Percentiles rank a stretch among this genome's conserved stretches.
Conservation (phyloP, 164 flowering plant genomes). For the Taxillus chinensis region DNA sequence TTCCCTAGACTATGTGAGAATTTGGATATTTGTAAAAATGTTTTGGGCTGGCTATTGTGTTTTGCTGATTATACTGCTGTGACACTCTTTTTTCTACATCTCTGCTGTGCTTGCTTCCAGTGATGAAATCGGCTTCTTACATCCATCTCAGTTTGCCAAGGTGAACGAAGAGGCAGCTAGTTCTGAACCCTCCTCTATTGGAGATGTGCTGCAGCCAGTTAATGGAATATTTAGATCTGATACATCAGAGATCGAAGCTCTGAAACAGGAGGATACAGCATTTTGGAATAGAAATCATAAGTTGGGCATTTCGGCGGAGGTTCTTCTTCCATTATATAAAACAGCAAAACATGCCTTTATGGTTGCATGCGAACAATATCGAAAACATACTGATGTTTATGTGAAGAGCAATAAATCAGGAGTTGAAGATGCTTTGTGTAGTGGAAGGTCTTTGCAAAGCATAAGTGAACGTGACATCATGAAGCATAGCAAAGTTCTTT, state of each 20-base stretch:
- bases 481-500: constrained; percentile 75
- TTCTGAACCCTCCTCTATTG: constrained; percentile 5
- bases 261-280: constrained; percentile 9
- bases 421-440: constrained; percentile 8
- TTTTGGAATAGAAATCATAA: constrained; percentile 81
- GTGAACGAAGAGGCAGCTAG: constrained; percentile 30
- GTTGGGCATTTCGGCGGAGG: constrained; percentile 61
- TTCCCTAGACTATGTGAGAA: background rate
- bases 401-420: constrained; percentile 9
- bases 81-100: background rate
- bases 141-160: constrained; percentile 60
- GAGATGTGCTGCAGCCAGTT: constrained; percentile 1
- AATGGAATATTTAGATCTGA: constrained; percentile 3
- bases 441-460: constrained; percentile 8
- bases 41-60: background rate
- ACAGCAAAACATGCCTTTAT: constrained; percentile 57
- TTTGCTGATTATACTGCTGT: background rate
- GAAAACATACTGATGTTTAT: constrained; percentile 2
- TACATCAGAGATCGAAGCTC: constrained; percentile 3
- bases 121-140: constrained; percentile 86
- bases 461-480: constrained; percentile 44
- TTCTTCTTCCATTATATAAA: constrained; percentile 40
- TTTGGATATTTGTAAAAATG: background rate
- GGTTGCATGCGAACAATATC: constrained; percentile 27
- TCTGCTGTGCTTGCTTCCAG: constrained; percentile 21